A percentile compares a stretch with the other conserved stretches of the same genome.
Conservation (phyloP, 345 rosid species). For the Angophora floribunda region DNA sequence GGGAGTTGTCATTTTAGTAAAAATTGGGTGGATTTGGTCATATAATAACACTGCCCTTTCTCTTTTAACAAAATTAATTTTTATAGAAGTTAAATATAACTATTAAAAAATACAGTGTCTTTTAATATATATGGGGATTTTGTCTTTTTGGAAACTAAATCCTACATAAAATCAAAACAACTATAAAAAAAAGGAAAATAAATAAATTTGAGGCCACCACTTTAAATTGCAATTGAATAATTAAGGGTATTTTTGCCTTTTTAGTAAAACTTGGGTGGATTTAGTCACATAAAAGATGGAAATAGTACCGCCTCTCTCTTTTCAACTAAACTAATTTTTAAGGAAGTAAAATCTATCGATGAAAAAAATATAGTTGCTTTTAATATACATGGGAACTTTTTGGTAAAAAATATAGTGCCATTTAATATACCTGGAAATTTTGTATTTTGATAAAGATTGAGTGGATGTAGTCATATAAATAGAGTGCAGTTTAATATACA, state of each 20-base stretch:
- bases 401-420: not conserved
- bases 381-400: not conserved
- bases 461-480: too few relatives aligned
- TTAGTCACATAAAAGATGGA: not conserved
- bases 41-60: too few relatives aligned
- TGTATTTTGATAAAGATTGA: not conserved
- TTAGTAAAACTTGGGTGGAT: not conserved
- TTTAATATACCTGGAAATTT: not conserved
- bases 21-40: too few relatives aligned
- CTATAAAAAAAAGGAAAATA: too few relatives aligned
- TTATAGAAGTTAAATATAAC: too few relatives aligned
- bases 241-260: not conserved
- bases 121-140: not conserved
- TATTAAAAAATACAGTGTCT: too few relatives aligned
- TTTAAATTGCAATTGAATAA: too few relatives aligned
- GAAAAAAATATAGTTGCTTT: not conserved
- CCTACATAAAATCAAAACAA: too few relatives aligned
- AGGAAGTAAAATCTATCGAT: not conserved
- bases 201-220: too few relatives aligned
- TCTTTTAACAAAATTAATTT: too few relatives aligned
- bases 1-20: not conserved
- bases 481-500: not conserved
- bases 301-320: not conserved
- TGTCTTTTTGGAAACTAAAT: not conserved
- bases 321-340: too few relatives aligned